Percentiles rank a stretch among this genome's conserved stretches.
Evolutionary conservation across 2,329 filamentous ascomycete genomes (phyloP).

Genomic region (Mycogone perniciosa): DNA sequence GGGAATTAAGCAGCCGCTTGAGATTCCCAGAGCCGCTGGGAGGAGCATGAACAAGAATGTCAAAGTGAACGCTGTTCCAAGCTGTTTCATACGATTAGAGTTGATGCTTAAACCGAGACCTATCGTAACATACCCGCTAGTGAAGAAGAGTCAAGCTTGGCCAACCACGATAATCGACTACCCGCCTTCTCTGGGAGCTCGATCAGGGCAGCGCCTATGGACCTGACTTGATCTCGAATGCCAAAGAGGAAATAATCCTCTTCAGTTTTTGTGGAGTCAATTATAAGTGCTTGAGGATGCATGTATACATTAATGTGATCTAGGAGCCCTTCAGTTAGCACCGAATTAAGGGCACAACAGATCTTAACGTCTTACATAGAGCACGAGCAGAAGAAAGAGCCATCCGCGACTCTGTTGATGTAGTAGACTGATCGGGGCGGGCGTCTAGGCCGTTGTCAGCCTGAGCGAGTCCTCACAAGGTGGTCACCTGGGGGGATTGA

Average conservation of each 20-base stretch:
- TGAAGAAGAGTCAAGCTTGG: constrained; percentile 66
- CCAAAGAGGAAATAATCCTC: constrained; percentile 60
- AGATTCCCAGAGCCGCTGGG: constrained; percentile 66
- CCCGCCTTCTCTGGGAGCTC: constrained; percentile 61
- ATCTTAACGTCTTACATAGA: constrained; percentile 42
- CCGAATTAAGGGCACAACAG: constrained; percentile 8
- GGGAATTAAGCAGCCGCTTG: constrained; percentile 68
- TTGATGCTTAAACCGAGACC: neutral
- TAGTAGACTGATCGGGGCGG: constrained; percentile 63
- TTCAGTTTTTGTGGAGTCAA: constrained; percentile 63
- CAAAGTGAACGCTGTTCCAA: constrained; percentile 73
- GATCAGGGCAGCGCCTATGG: constrained; percentile 58
- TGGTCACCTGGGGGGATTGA: neutral
- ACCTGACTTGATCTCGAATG: constrained; percentile 48
- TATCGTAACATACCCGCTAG: constrained; percentile 48
- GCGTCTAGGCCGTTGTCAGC: constrained; percentile 50
- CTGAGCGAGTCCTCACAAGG: neutral
- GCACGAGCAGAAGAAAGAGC: constrained; percentile 57
- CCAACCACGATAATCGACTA: constrained; percentile 68
- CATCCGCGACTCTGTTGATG: constrained; percentile 65
- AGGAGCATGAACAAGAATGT: constrained; percentile 77
- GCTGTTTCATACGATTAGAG: constrained; percentile 37
- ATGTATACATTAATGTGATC: constrained; percentile 66
- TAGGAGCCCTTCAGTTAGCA: neutral
- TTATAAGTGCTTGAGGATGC: constrained; percentile 68